Base-by-base conservation (phyloP, 768 basidiomycete genomes). In the Hypholoma sublateritium region DNA sequence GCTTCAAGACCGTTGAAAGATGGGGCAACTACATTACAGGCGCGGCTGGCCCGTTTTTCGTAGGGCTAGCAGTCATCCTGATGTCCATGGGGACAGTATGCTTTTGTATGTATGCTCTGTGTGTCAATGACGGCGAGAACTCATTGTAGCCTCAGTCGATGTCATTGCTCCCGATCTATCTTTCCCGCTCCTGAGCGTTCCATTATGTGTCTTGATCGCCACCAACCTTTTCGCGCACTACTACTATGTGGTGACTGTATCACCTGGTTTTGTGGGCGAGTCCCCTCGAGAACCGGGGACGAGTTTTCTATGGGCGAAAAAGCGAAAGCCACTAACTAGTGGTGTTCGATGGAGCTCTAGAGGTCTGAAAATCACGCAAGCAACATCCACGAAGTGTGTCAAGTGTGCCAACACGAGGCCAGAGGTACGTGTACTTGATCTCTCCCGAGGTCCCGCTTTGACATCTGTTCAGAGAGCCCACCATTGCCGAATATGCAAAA, bases 401-500 rank as follows among this genome's bases (percentile, higher is more conserved):
- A 87, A 83, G 64, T 95, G 93, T 67, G 78, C 80, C 8, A 72
- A 80, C 21, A 71, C 76, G 51, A 85, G 89, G 61, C 94, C 93
- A 46, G 92, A 95, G 79, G 93, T 93, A 69, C 70, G 85, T 70
- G 19, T 7, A 47, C 41, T 17, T 11, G 1, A 12, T 19, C 5
- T 35, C 0, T 21, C 4, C 13, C 1, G 16, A n/a, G 3, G 13
- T 35, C 16, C 17, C 22, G 28, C 14, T 8, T 56, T 55, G 35
- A 46, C 54, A 55, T 50, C 60, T 55, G 28, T 28, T 32, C 37
- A 96, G 94, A 85, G 95, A 73, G 81, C 95, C 8, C 95, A 98
- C 69, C 95, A 96, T 71, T 97, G 95, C 73, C 81, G 87, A 22
- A 88, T 97, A 67, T 97, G 95, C 69, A 92, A 93, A 62, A 83